These are phyloP conservation scores for Kwoniella sp. DNA, from an alignment of 768 basidiomycete genomes.

Conservation along the genomic window DNA sequence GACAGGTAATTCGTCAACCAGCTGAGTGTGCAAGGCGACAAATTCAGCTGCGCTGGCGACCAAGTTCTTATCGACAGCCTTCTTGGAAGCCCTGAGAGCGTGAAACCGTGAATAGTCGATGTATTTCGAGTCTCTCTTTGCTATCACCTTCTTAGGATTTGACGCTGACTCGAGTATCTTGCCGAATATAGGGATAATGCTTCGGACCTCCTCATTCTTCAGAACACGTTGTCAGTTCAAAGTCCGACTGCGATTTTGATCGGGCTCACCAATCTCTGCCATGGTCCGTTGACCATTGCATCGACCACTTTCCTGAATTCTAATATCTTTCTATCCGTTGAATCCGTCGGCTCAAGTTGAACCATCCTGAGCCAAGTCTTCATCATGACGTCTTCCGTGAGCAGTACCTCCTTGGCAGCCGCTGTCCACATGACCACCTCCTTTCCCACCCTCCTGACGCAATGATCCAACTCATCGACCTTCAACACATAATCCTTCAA, in stretches of 20 bases:
- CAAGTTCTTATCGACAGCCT: slow-evolving; percentile 38
- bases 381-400: slow-evolving; percentile 38
- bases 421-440: slow-evolving; percentile 47
- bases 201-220: slow-evolving; percentile 50
- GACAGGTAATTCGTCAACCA: slow-evolving; percentile 54
- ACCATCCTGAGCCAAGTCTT: slow-evolving; percentile 45
- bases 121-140: slow-evolving; percentile 40
- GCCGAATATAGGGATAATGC: slow-evolving; percentile 50
- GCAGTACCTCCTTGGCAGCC: slow-evolving; percentile 45
- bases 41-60: slow-evolving; percentile 52
- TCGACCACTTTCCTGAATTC: slow-evolving; percentile 46
- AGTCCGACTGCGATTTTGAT: background rate
- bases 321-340: slow-evolving; percentile 46
- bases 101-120: slow-evolving; percentile 49
- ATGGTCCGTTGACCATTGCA: slow-evolving; percentile 36
- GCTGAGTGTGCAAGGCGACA: slow-evolving; percentile 54
- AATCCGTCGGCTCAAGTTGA: slow-evolving; percentile 47
- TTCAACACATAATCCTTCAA: slow-evolving; percentile 25
- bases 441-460: slow-evolving; percentile 46
- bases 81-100: slow-evolving; percentile 29
- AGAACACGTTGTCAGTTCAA: background rate
- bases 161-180: slow-evolving; percentile 42
- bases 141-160: slow-evolving; percentile 52
- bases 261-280: slow-evolving; percentile 45
- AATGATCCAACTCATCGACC: slow-evolving; percentile 41